These are phyloP conservation scores for Podospora sp. DNA, from an alignment of 495 filamentous ascomycete species.

Conservation along the genomic window DNA sequence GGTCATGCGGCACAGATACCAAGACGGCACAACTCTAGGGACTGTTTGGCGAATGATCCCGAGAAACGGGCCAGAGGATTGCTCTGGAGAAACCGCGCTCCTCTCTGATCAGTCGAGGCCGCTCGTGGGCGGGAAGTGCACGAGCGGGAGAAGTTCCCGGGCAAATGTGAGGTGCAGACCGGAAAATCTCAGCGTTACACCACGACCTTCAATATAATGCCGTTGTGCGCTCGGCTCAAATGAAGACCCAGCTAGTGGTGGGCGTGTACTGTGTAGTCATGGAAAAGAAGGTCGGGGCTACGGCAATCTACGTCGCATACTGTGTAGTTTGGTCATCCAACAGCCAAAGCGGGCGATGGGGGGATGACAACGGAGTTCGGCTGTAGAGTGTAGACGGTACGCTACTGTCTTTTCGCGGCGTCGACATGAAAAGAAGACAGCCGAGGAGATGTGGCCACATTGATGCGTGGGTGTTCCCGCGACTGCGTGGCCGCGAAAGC, in stretches of 20 bases:
- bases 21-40: slow-evolving; percentile 10
- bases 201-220: slow-evolving; percentile 18
- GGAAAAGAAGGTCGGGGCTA: slow-evolving; percentile 4
- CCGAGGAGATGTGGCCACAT: neutral
- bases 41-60: neutral
- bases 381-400: neutral
- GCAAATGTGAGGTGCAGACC: slow-evolving; percentile 13
- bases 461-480: neutral
- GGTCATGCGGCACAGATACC: slow-evolving; percentile 11
- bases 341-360: neutral
- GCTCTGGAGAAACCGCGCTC: neutral
- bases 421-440: neutral
- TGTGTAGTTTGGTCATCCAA: neutral
- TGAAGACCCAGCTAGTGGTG: slow-evolving; percentile 8
- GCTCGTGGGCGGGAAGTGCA: neutral
- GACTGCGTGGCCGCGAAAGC: slow-evolving; percentile 3
- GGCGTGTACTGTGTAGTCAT: slow-evolving; percentile 5
- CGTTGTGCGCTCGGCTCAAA: slow-evolving; percentile 17
- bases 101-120: neutral
- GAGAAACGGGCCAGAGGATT: slow-evolving; percentile 2
- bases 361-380: slow-evolving; percentile 3
- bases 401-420: neutral
- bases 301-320: slow-evolving; percentile 12
- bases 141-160: slow-evolving; percentile 18
- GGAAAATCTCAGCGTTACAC: slow-evolving; percentile 20